Base-by-base conservation (phyloP, 768 basidiomycete species). In the Boletales sp. region DNA sequence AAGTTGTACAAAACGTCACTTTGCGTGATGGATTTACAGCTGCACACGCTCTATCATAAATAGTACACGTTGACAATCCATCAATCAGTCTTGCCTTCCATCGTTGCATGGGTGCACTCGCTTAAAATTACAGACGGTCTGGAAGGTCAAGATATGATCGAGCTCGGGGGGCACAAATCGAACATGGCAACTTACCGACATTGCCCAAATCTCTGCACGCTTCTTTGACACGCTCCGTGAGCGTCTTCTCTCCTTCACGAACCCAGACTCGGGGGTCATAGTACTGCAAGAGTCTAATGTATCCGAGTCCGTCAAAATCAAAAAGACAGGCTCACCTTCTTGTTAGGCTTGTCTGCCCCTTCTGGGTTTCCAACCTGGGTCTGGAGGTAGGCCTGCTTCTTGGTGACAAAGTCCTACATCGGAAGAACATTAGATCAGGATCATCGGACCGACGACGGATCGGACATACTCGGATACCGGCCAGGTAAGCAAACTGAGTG, bases 181-280 rank as follows among this genome's bases (percentile, higher is more conserved):
- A 24, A 19, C 29, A 24, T 8, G 7, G 42, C 42, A 14, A 74
- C 77, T 61, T 53, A 81, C 80, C 59, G 50, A 74, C 69, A 67
- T 83, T 91, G 58, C 87, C 90, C 52, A 99, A 81, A 72, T 99
- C 95, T 38, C 69, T 59, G 73, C 92, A 94, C n/a, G 95, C 94
- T 69, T 89, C 86, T 74, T 93, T 90, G 74, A 97, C 91, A 65
- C 95, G 91, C 54, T 69, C 79, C 42, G 69, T 41, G 58, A 98
- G 81, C 17, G 93, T 95, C 83, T 94, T 94, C 78, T 98, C 94
- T 58, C 94, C 94, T 74, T 97, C 93, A 63, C 95, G 90, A 44
- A 99, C 93, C 95, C 95, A 99, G 52, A 94, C 86, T 76, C 95
- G 90, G 43, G 94, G 94, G 70, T 95, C 93, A 73, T 95, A 95